Evolutionary conservation across 2,329 filamentous ascomycete species (phyloP), one percentile per base, ranked within the genome.

Genomic region (Sclerotinia spermophila): DNA sequence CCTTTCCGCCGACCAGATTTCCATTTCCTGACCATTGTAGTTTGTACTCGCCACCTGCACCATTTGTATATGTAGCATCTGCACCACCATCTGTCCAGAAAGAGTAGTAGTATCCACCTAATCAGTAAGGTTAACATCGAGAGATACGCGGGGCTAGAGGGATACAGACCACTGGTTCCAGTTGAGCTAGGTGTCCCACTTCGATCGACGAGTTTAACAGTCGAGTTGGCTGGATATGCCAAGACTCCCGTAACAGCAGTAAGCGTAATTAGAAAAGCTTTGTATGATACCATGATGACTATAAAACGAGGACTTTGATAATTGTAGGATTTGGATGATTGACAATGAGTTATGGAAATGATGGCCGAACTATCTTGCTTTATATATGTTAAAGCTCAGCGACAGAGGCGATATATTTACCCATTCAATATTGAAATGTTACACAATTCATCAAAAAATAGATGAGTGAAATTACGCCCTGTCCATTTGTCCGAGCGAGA

Each of bases 11-110:
- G 24, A 85, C 82, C 74, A 83, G 83, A 79, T 85, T 82, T 24
- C 73, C 74, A 74, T 82, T 84, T 45, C 79, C 81, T 65, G 80
- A 79, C 86, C 86, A 88, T 6, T 67, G 79, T 10, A 85, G 80
- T 72, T 81, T 83, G 81, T 86, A 87, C 72, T 79, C 77, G 35
- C 87, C 86, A 30, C 79, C 83, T 6, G 79, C 78, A 30, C 82
- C 83, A 79, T 88, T 89, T 76, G 83, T 86, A 81, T 89, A 89
- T 53, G 81, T 84, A 11, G 85, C 84, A 56, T 80, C 77, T 51
- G 80, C 82, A 4, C 64, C 45, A n/a, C 84, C 83, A 71, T 89
- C 86, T 69, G 83, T 86, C 86, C 86, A 89, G 81, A 83, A 88
- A 13, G 84, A 86, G 79, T 86, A 89, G 81, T 85, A 89, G 81